A percentile compares a stretch with the other conserved stretches of the same genome.
Conservation (phyloP, 768 basidiomycete species). For the Boletales sp. region DNA sequence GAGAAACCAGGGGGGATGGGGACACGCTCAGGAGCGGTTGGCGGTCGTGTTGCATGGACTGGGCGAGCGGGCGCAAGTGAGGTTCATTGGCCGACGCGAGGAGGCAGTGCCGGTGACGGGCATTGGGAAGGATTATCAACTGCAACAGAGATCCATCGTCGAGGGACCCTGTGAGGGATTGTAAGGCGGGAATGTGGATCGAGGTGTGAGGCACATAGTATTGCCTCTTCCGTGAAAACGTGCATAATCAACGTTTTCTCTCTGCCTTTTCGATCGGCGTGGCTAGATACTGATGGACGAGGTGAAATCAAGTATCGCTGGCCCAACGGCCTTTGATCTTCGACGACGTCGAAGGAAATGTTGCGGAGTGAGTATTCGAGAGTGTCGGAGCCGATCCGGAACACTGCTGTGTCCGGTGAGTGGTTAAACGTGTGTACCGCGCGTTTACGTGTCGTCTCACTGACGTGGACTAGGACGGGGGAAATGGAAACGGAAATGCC, state of each 20-base stretch:
- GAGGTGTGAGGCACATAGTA: background rate
- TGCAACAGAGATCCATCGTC: conserved; percentile 61
- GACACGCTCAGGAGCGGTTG: conserved; percentile 61
- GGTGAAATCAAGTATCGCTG: no score
- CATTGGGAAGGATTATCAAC: conserved; percentile 62
- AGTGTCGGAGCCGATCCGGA: no score
- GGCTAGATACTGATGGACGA: no score
- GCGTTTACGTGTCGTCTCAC: no score
- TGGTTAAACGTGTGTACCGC: no score
- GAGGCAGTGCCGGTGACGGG: conserved; percentile 78
- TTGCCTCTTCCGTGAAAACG: background rate
- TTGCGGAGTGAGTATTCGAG: no score
- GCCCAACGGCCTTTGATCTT: no score
- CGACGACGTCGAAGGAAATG: no score
- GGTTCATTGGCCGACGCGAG: conserved; percentile 65
- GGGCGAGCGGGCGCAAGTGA: conserved; percentile 35
- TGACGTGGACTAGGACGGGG: no score
- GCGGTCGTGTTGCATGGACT: conserved; percentile 46
- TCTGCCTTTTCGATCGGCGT: no score
- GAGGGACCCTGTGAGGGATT: conserved; percentile 53
- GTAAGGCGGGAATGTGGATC: conserved; percentile 8
- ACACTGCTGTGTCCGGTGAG: no score
- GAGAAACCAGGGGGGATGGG: conserved; percentile 79
- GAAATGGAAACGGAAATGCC: no score
- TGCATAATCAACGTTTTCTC: background rate